A percentile compares a stretch with the other conserved stretches of the same genome.
These are phyloP conservation scores for Rosa rugosa DNA, from an alignment of 306 rosid species.

Conservation along the genomic window DNA sequence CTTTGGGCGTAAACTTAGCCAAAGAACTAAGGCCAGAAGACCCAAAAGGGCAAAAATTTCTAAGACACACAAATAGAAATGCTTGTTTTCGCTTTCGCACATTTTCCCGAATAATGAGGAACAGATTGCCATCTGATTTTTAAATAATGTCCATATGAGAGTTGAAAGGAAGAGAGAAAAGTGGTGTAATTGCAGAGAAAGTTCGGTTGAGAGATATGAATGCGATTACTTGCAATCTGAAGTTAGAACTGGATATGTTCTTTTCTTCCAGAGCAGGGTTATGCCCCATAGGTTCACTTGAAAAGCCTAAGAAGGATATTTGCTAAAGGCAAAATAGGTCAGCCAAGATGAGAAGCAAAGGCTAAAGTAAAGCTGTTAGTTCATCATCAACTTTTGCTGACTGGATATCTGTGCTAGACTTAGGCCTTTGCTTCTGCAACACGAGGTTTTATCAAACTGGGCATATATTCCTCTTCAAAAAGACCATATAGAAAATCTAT, in stretches of 20 bases:
- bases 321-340: background rate
- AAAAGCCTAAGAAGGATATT: background rate
- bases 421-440: background rate
- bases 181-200: background rate
- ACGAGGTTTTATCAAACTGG: background rate
- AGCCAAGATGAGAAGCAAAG: background rate
- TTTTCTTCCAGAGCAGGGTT: conserved; percentile 7
- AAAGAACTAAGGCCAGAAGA: conserved; percentile 33
- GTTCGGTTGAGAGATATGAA: background rate
- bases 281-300: background rate
- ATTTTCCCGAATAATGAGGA: background rate
- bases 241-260: conserved; percentile 12
- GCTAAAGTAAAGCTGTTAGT: background rate
- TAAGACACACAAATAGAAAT: conserved; percentile 25
- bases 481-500: background rate
- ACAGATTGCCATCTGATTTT: background rate
- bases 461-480: background rate
- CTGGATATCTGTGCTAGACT: background rate
- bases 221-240: background rate
- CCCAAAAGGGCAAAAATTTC: conserved; percentile 35
- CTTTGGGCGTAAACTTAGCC: conserved; percentile 44
- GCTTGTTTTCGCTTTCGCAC: conserved; percentile 28
- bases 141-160: background rate
- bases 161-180: background rate
- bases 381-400: background rate